Evolutionary conservation across 2,329 filamentous ascomycete genomes (phyloP).

Genomic region (Pseudopyricularia cyperi): DNA sequence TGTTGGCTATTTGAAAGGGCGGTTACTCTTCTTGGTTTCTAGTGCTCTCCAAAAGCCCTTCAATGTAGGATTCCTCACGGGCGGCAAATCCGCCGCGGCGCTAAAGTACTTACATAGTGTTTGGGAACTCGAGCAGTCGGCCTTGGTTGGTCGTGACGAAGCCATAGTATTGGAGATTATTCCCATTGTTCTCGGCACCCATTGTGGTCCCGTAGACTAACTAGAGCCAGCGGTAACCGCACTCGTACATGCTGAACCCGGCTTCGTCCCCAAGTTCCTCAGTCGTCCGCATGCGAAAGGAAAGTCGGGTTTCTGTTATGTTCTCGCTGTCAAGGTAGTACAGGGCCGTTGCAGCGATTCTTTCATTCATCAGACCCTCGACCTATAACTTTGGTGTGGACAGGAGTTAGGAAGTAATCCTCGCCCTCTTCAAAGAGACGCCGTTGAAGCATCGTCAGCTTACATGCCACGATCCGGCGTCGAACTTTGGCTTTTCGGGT

Average conservation of each 20-base stretch:
- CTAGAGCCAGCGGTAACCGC: constrained; percentile 5
- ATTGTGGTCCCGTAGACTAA: constrained; percentile 9
- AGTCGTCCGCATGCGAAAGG: constrained; percentile 24
- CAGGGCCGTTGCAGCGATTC: constrained; percentile 41
- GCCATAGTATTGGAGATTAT: constrained; percentile 25
- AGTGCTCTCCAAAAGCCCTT: background rate
- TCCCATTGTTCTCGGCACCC: constrained; percentile 7
- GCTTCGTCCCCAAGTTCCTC: constrained; percentile 3
- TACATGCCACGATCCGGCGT: constrained; percentile 32
- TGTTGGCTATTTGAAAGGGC: constrained; percentile 26
- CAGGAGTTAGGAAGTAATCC: background rate
- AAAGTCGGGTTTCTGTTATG: constrained; percentile 26
- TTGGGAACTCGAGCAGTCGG: constrained; percentile 30
- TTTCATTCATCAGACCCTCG: constrained; percentile 36
- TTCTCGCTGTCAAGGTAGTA: constrained; percentile 41
- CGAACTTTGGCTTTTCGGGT: constrained; percentile 37
- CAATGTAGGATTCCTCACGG: too few species aligned
- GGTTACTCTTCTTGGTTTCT: background rate
- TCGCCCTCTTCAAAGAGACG: constrained; percentile 5
- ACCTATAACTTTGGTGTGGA: constrained; percentile 18
- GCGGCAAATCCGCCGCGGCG: too few species aligned
- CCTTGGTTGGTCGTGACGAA: constrained; percentile 24
- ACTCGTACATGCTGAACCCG: constrained; percentile 4
- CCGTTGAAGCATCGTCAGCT: constrained; percentile 1
- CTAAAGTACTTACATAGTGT: constrained; percentile 11